Base-by-base conservation (phyloP, 108 stramenopile species). In the Pseudonitzschia pungens region DNA sequence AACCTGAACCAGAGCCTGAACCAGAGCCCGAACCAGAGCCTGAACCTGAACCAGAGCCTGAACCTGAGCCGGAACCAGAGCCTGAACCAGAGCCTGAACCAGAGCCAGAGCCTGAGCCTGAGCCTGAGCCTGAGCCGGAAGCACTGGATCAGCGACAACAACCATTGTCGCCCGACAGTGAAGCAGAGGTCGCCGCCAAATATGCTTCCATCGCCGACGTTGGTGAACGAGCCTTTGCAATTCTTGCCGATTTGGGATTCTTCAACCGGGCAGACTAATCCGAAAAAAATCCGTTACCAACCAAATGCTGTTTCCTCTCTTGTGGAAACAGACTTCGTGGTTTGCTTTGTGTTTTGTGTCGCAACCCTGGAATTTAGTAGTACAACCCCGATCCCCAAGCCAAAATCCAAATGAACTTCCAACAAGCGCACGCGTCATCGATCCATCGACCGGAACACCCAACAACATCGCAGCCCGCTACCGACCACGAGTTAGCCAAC, bases 211-310 rank as follows among this genome's bases (percentile, higher is more conserved):
- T 88, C 51, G 80, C 69, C 3, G 77, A 75, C 44, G 20, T 84
- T 29, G 77, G 74, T 45, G 82, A 84, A 31, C 67, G 84, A 42
- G 84, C 82, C 9, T 87, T 68, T 70, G 41, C 52, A 18, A 84
- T 88, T 66, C 65, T 88, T 33, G 60, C 74, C 2, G 87, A 88
- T 80, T 68, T 88, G 70, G 82, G 77, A 24, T 72, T 86, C 73
- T 62, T 62, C 20, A 33, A 62, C 20, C 27, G 54, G 10, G 24
- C 12, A 10, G 18, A 48, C 7, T 48, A 48, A 18, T 14, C 45
- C 36, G 6, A 36, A 36, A 36, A 6, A 6, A 36, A 36, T 36
- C 36, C 36, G 36, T 36, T 36, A 6, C 36, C 36, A 2, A 6
- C 36, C 36, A 36, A 36, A 36, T 36, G 36, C 36, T 36, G 36